Evolutionary conservation across 768 basidiomycete genomes (phyloP).

Genomic region (Cystobasidium ongulense): DNA sequence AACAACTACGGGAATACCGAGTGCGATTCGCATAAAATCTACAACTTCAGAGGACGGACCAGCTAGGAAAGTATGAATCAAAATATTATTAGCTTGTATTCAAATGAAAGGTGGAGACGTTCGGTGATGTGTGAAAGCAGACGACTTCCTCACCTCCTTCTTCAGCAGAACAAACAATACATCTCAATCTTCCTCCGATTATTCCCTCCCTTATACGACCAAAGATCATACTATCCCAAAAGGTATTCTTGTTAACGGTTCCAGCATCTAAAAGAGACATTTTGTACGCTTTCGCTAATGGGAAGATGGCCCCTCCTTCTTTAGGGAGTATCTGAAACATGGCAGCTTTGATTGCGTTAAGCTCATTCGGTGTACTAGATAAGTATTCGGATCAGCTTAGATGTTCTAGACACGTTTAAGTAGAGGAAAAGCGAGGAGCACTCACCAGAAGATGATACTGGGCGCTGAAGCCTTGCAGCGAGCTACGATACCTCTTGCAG

Average conservation of each 20-base stretch:
- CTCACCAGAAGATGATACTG: conserved; percentile 24
- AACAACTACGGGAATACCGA: conserved; percentile 17
- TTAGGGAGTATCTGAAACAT: neutral
- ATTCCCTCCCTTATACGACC: neutral
- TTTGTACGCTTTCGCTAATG: conserved; percentile 4
- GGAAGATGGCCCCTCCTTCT: neutral
- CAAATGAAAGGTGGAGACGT: neutral
- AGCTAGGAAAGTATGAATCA: neutral
- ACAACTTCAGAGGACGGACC: conserved; percentile 13
- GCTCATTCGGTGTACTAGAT: conserved; percentile 28
- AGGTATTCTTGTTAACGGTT: conserved; percentile 12
- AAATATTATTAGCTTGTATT: neutral
- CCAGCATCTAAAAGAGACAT: conserved; percentile 5
- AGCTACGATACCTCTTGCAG: conserved; percentile 9
- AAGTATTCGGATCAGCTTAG: too few species aligned
- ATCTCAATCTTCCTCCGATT: conserved; percentile 7
- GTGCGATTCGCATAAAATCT: conserved; percentile 2
- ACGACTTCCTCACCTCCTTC: conserved; percentile 25
- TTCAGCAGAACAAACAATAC: conserved; percentile 15
- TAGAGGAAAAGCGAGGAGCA: neutral
- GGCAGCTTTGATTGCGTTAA: conserved; percentile 12
- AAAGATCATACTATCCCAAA: conserved; percentile 19
- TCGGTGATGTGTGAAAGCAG: neutral
- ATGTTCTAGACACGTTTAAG: neutral
- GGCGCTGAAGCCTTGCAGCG: neutral